A percentile compares a stretch with the other conserved stretches of the same genome.
Conservation (phyloP, 371 early-diverging fungal species). For the Mortierella sp. region DNA sequence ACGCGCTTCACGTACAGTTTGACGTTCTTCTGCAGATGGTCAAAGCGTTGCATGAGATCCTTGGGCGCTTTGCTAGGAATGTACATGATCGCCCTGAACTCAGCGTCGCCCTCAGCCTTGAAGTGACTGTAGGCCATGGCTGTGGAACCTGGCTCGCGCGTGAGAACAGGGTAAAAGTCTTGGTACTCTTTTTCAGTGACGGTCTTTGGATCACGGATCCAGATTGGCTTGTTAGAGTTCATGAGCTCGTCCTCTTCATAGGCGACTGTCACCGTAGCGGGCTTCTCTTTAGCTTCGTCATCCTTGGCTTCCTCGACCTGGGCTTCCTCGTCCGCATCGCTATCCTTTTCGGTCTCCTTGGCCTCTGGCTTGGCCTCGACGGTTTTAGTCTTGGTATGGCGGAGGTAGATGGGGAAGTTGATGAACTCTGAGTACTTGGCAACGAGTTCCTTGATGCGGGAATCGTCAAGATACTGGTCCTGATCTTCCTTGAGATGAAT, state of each 20-base stretch:
- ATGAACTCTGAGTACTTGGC: constrained; percentile 93
- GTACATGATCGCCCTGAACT: constrained; percentile 88
- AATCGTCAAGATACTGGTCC: constrained; percentile 79
- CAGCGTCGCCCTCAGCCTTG: constrained; percentile 90
- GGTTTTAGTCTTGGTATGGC: constrained; percentile 59
- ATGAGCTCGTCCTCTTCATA: constrained; percentile 72
- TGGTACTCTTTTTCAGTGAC: constrained; percentile 84
- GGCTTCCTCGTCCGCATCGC: constrained; percentile 64
- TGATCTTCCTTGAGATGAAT: constrained; percentile 92
- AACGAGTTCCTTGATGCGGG: constrained; percentile 73
- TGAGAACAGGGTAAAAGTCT: constrained; percentile 85
- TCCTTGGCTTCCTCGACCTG: constrained; percentile 62
- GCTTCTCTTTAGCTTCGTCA: constrained; percentile 65
- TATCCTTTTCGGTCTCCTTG: constrained; percentile 56
- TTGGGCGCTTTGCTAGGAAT: constrained; percentile 80
- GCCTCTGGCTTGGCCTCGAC: constrained; percentile 54
- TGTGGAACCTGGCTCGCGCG: constrained; percentile 71
- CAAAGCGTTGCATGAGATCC: constrained; percentile 72
- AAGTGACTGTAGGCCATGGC: constrained; percentile 81
- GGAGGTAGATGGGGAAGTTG: constrained; percentile 92
- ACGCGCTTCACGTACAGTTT: constrained; percentile 94
- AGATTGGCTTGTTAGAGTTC: constrained; percentile 91
- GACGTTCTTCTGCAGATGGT: constrained; percentile 71
- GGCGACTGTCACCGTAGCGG: constrained; percentile 60
- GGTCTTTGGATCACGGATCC: constrained; percentile 87